Evolutionary conservation across 73 alveolate genomes (phyloP), one percentile per base, ranked within the genome.

Genomic region (Stentor coeruleus): DNA sequence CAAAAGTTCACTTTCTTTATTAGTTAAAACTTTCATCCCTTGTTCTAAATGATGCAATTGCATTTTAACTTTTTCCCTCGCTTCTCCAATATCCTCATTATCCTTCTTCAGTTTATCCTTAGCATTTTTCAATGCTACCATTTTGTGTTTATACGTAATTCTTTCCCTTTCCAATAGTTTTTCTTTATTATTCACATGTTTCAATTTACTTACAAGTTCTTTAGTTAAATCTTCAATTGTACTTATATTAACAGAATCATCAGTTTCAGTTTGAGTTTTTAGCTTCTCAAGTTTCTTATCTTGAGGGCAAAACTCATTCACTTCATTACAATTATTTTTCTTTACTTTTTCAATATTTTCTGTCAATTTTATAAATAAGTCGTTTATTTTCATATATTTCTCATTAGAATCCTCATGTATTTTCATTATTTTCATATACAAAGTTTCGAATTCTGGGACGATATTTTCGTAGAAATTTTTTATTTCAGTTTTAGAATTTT

Each of bases 71-170:
- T 20, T 66, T 66, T 66, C 79, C 2, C 33, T 66, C 79, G n/a
- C 33, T 66, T 66, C 37, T 11, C 33, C 37, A 66, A 66, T 66
- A 20, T 20, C 79, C 33, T 66, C 42, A 20, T 37, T 40, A 20
- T 66, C 33, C 15, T 31, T 0, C 26, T 20, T 14, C 14, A 66
- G 37, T 66, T 40, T 20, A 20, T 20, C 79, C 11, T 40, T 40
- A 66, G 33, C 37, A 20, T 66, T 40, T 66, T 49, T 89, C 76
- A 92, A 98, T 38, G 95, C 83, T 30, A 97, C 94, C 30, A 93
- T 84, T 75, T 97, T 97, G 85, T 97, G 99, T 36, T 96, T 93
- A 85, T 93, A 97, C 82, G 95, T 98, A 81, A 98, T 90, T 28
- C 82, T 84, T 49, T 90, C 89, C 77, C 80, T 92, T 77, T 94